Base-by-base conservation (phyloP, 179 eudicot species). In the Vitellaria paradoxa region DNA sequence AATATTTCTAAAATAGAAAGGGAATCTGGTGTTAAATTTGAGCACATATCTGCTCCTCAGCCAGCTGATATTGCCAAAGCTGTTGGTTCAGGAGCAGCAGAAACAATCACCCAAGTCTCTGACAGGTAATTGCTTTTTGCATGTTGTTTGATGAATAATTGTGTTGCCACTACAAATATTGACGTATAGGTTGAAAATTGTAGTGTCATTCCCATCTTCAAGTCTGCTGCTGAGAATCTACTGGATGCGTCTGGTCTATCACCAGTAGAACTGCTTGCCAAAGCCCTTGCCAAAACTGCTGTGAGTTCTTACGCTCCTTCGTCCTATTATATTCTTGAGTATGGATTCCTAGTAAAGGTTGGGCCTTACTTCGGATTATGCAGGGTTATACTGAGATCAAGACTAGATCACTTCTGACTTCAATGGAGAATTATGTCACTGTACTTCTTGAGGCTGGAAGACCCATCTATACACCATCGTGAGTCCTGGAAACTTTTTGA, bases 51-150 rank as follows among this genome's bases (percentile, higher is more conserved):
- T 69, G 97, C 99, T 81, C 98, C 99, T 50, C 97, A 96, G 83
- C 99, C 98, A 65, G 86, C 87, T 83, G 99, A 96, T 84, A 85
- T 96, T 81, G 98, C 99, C 71, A 91, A 92, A 81, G 92, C 96
- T 78, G 96, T 93, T 82, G 97, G 94, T 18, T 80, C 78, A 30
- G 97, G 87, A 68, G 94, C 96, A 63, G 91, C 92, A 40, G 91
- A 87, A 81, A 77, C 82, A 18, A 90, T 96, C 21, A 61, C 80
- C 40, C 86, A 84, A 81, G 86, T 96, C 42, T 88, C 97, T 65
- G 94, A 96, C 80, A 88, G 98, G 99, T 93, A 88, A 53, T 12
- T 50, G 15, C 5, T 55, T 7, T 78, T 17, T 40, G 37, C 52
- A 55, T 57, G 20, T 57, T 46, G 21, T 6, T 6, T 55, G 15